Conservation (phyloP, 2,329 filamentous ascomycete genomes). For the Chaetoscypha palmicola region DNA sequence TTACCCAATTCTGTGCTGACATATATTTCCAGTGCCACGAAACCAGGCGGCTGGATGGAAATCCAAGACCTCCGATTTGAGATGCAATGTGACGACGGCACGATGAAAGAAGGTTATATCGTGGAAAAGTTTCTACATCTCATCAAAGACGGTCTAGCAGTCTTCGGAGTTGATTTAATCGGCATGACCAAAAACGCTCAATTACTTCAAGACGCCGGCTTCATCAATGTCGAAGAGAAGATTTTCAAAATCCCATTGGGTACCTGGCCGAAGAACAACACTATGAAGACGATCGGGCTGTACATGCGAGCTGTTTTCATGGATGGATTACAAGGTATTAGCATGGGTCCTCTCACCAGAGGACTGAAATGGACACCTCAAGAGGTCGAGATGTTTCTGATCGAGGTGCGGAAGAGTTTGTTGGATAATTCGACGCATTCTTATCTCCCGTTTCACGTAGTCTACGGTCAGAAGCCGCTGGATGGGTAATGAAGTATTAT, state of each 20-base stretch:
- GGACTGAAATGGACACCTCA: conserved; percentile 16
- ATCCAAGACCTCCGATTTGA: conserved; percentile 35
- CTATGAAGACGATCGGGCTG: conserved; percentile 38
- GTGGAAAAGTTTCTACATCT: conserved; percentile 5
- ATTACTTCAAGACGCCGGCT: conserved; percentile 31
- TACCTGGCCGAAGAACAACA: conserved; percentile 41
- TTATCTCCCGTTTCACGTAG: conserved; percentile 13
- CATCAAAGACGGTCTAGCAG: conserved; percentile 7
- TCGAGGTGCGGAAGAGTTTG: conserved; percentile 15
- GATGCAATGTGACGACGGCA: conserved; percentile 30
- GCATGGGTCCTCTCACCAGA: conserved; percentile 17
- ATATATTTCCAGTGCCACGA: conserved; percentile 3
- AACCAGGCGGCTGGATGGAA: conserved; percentile 17
- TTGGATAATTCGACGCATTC: conserved; percentile 18
- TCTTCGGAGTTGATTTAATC: conserved; percentile 10
- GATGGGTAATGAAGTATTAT: no score
- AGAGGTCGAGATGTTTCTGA: conserved; percentile 19
- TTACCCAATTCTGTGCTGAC: background rate
- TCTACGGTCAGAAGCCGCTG: conserved; percentile 7
- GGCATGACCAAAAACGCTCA: conserved; percentile 6
- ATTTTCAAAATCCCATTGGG: conserved; percentile 41
- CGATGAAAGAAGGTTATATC: conserved; percentile 9
- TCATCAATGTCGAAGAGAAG: conserved; percentile 34
- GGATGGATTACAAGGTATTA: conserved; percentile 16
- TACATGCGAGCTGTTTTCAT: conserved; percentile 7